These are phyloP conservation scores for Geotrichum phurueaensis DNA, from an alignment of 1,139 yeast genomes.

Conservation along the genomic window DNA sequence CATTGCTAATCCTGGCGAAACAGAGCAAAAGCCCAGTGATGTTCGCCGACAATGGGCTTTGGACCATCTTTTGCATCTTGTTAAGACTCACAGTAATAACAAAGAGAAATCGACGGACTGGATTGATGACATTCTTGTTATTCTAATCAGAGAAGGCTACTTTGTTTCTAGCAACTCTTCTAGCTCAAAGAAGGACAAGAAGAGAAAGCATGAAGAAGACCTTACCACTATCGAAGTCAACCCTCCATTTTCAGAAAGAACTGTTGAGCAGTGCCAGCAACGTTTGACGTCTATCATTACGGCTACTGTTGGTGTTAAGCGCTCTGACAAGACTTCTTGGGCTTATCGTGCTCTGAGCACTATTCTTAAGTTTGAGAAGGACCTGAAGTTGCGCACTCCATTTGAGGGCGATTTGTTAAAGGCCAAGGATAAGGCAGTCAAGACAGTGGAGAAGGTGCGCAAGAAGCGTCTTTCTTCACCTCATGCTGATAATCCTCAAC, in stretches of 20 bases:
- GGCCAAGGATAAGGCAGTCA: slow-evolving; percentile 48
- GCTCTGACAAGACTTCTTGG: slow-evolving; percentile 53
- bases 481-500: slow-evolving; percentile 39
- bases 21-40: slow-evolving; percentile 37
- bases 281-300: slow-evolving; percentile 58
- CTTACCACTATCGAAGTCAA: slow-evolving; percentile 11
- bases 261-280: slow-evolving; percentile 38
- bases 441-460: slow-evolving; percentile 46
- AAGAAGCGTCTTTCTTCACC: slow-evolving; percentile 37
- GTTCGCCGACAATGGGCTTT: slow-evolving; percentile 58
- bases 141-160: slow-evolving; percentile 52
- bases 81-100: slow-evolving; percentile 29
- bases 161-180: slow-evolving; percentile 34
- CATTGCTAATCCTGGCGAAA: slow-evolving; percentile 30
- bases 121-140: slow-evolving; percentile 47
- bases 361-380: slow-evolving; percentile 24
- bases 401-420: slow-evolving; percentile 36
- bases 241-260: slow-evolving; percentile 20
- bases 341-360: slow-evolving; percentile 37
- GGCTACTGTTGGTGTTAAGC: slow-evolving; percentile 38
- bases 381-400: slow-evolving; percentile 25
- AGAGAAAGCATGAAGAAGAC: slow-evolving; percentile 16
- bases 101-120: slow-evolving; percentile 32
- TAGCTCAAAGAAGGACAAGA: slow-evolving; percentile 16
- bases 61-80: slow-evolving; percentile 57